phyloP scores from a whole-genome alignment of 306 rosid species.

The Prunus mume region DNA sequence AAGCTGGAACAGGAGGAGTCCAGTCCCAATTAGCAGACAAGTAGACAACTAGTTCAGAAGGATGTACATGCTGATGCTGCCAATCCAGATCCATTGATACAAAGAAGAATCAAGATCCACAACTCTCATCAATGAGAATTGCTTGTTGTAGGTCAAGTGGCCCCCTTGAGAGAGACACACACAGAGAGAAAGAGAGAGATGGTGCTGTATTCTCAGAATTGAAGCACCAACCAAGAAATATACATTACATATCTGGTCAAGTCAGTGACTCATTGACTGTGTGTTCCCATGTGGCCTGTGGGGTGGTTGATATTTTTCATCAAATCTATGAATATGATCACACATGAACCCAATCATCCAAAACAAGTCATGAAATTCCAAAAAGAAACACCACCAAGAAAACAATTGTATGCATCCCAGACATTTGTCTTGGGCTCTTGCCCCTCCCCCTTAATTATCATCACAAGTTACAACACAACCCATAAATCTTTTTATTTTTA shows the following conservation, averaged over 20 bases:
- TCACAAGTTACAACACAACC: background rate
- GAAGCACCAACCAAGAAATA: background rate
- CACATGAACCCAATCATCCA: slow-evolving; percentile 31
- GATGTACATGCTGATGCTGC: background rate
- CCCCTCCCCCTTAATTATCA: too few species aligned
- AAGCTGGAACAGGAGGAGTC: slow-evolving; percentile 25
- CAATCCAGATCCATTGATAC: background rate
- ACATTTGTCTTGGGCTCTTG: background rate
- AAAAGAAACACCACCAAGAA: slow-evolving; percentile 36
- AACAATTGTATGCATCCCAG: slow-evolving; percentile 10
- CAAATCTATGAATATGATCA: background rate
- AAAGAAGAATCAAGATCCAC: slow-evolving; percentile 21
- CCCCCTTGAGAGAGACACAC: slow-evolving; percentile 8
- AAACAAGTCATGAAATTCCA: slow-evolving; percentile 36
- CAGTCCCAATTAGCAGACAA: slow-evolving; percentile 18
- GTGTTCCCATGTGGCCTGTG: background rate
- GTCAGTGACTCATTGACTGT: background rate
- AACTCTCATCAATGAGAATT: background rate
- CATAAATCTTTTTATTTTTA: background rate
- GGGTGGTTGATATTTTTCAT: background rate
- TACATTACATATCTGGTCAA: background rate
- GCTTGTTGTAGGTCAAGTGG: slow-evolving; percentile 2
- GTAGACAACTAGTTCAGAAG: slow-evolving; percentile 7
- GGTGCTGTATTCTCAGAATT: slow-evolving; percentile 4
- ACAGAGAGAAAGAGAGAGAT: background rate